A percentile compares a stretch with the other conserved stretches of the same genome.
phyloP scores from a whole-genome alignment of 768 basidiomycete species.

The Russula foetens region DNA sequence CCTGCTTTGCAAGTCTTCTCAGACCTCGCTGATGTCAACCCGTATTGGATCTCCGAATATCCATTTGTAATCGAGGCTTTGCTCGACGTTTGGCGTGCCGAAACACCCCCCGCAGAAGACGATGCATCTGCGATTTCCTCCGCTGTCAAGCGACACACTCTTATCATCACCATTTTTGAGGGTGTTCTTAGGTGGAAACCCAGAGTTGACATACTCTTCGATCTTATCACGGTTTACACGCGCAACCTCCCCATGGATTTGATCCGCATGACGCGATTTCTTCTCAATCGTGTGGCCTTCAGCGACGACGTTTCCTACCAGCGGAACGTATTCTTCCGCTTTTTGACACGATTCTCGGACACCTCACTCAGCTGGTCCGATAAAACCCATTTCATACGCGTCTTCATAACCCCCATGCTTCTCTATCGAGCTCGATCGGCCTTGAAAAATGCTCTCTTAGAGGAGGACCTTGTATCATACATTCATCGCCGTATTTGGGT shows the following conservation, averaged over 20 bases:
- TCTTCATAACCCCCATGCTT: slow-evolving; percentile 81
- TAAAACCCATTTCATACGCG: slow-evolving; percentile 73
- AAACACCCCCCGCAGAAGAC: slow-evolving; percentile 30
- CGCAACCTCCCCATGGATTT: slow-evolving; percentile 77
- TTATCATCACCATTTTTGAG: slow-evolving; percentile 73
- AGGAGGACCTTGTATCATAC: slow-evolving; percentile 58
- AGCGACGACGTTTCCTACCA: slow-evolving; percentile 61
- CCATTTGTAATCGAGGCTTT: slow-evolving; percentile 61
- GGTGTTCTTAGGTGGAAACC: slow-evolving; percentile 59
- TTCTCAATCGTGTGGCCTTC: slow-evolving; percentile 78
- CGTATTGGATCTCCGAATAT: slow-evolving; percentile 66
- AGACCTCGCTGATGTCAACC: slow-evolving; percentile 62
- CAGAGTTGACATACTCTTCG: slow-evolving; percentile 84
- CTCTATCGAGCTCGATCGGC: slow-evolving; percentile 59
- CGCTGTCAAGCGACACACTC: slow-evolving; percentile 47
- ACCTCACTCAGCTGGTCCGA: slow-evolving; percentile 54
- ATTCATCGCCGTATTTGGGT: slow-evolving; percentile 77
- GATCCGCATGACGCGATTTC: slow-evolving; percentile 69
- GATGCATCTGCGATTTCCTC: slow-evolving; percentile 41
- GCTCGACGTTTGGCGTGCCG: slow-evolving; percentile 61
- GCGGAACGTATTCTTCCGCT: slow-evolving; percentile 77
- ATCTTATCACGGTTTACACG: slow-evolving; percentile 73
- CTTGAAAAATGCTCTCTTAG: slow-evolving; percentile 54
- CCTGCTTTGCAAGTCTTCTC: slow-evolving; percentile 70
- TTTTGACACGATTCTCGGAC: slow-evolving; percentile 78